Conservation (phyloP, 2,329 filamentous ascomycete species). For the Fusarium falciforme region DNA sequence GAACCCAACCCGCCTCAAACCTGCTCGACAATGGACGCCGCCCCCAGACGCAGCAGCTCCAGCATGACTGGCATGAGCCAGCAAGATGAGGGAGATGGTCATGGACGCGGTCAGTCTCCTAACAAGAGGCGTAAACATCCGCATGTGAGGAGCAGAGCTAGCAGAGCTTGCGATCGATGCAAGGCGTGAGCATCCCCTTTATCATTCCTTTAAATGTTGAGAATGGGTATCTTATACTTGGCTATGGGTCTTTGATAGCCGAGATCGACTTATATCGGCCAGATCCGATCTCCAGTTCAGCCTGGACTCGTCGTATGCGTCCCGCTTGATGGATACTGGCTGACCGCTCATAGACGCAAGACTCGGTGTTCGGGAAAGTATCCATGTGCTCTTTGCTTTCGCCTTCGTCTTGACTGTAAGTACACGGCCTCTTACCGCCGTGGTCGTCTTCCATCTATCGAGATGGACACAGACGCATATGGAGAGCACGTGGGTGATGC, state of each 20-base stretch:
- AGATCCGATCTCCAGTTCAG: not conserved
- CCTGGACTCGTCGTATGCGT: not conserved
- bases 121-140: conserved; percentile 7
- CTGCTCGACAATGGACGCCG: conserved; percentile 1
- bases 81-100: conserved; percentile 2
- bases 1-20: not conserved
- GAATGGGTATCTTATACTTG: not conserved
- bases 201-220: not conserved
- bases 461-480: conserved; percentile 25
- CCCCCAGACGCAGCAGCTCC: not conserved
- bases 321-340: not conserved
- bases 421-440: conserved; percentile 40
- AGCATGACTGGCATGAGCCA: not conserved
- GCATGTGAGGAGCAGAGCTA: conserved; percentile 20
- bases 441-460: conserved; percentile 39
- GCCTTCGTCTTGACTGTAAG: conserved; percentile 36
- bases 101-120: not conserved
- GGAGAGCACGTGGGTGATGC: not conserved
- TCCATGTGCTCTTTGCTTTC: conserved; percentile 38
- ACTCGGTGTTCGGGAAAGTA: conserved; percentile 42
- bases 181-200: conserved; percentile 30
- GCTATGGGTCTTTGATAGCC: not conserved
- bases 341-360: conserved; percentile 32
- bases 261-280: not conserved
- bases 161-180: conserved; percentile 42